Base-by-base conservation (phyloP, 2,329 filamentous ascomycete species). In the Coccinonectria pachysandricola region DNA sequence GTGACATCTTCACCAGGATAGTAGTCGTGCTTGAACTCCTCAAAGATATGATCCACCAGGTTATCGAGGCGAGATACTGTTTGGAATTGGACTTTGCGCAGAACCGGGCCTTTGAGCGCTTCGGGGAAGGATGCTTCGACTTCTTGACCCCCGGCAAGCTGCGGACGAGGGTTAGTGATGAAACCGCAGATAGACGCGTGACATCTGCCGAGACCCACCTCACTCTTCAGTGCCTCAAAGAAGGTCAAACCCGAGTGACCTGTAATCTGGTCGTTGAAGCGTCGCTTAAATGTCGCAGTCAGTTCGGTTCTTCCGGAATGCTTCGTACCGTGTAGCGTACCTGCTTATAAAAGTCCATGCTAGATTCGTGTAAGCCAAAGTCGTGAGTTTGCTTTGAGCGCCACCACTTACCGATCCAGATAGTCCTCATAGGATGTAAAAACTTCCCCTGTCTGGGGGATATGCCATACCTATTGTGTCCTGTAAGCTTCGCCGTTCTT, bases 211-310 rank as follows among this genome's bases (percentile, higher is more conserved):
- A 24, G 12, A 62, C 77, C 39, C 68, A 92, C 85, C 73, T 95
- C 86, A 59, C 85, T 93, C 55, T 83, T 76, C 15, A 88, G 70
- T 14, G 91, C 91, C 42, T 94, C 85, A 48, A 95, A 95, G 56
- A 92, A 98, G 4, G 75, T 88, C 40, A 95, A 65, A 27, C 80
- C 80, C 15, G 86, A 92, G 53, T 93, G 88, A 28, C 91, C 91
- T 8, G 86, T 94, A 40, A 96, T 92, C 52, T 93, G 83, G 56
- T 92, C 94, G 35, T 92, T 94, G 55, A 96, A 98, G 29, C 80
- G 76, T 49, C 77, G 83, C 77, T 88, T 43, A 21, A 24, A 15
- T 25, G 43, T 33, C 27, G 27, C 23, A 22, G 33, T 48, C 28
- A 44, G 46, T 21, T 19, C 21, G 21, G 23, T 23, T 19, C 21